Evolutionary conservation across 2,329 filamentous ascomycete genomes (phyloP).

Genomic region (Parastagonospora avenae): DNA sequence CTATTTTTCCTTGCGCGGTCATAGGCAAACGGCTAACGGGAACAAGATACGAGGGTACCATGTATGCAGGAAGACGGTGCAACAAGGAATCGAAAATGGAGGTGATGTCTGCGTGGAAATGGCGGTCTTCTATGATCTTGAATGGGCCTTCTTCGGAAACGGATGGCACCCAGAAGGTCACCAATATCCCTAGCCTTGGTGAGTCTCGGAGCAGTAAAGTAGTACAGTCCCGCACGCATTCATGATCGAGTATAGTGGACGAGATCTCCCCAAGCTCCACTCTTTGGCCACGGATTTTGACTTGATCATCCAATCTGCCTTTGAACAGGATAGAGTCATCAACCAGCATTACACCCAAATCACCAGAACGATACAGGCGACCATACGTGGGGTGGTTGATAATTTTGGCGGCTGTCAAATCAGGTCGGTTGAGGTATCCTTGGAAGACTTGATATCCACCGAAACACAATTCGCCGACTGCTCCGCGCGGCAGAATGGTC

Average conservation of each 20-base stretch:
- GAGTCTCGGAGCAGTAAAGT: conserved; percentile 62
- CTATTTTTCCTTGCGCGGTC: conserved; percentile 76
- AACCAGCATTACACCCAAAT: conserved; percentile 77
- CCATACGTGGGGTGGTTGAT: conserved; percentile 71
- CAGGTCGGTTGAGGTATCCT: conserved; percentile 72
- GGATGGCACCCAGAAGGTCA: conserved; percentile 70
- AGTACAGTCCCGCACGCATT: conserved; percentile 63
- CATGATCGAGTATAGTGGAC: conserved; percentile 60
- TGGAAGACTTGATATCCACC: conserved; percentile 79
- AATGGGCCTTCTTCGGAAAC: conserved; percentile 34
- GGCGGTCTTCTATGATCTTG: conserved; percentile 46
- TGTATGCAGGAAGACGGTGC: conserved; percentile 70
- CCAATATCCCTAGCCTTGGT: conserved; percentile 59
- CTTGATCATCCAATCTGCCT: conserved; percentile 76
- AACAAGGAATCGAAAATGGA: conserved; percentile 62
- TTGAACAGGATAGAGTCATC: conserved; percentile 76
- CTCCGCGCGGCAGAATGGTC: conserved; percentile 67
- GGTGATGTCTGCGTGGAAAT: conserved; percentile 26
- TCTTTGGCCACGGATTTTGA: conserved; percentile 80
- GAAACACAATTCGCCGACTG: conserved; percentile 83
- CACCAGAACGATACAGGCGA: conserved; percentile 79
- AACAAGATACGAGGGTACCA: conserved; percentile 77
- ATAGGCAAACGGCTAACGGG: conserved; percentile 72
- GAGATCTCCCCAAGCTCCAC: conserved; percentile 81
- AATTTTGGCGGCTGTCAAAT: conserved; percentile 69